Evolutionary conservation across 2,329 filamentous ascomycete genomes (phyloP), one percentile per base, ranked within the genome.

Genomic region (Fusarium mangiferae): DNA sequence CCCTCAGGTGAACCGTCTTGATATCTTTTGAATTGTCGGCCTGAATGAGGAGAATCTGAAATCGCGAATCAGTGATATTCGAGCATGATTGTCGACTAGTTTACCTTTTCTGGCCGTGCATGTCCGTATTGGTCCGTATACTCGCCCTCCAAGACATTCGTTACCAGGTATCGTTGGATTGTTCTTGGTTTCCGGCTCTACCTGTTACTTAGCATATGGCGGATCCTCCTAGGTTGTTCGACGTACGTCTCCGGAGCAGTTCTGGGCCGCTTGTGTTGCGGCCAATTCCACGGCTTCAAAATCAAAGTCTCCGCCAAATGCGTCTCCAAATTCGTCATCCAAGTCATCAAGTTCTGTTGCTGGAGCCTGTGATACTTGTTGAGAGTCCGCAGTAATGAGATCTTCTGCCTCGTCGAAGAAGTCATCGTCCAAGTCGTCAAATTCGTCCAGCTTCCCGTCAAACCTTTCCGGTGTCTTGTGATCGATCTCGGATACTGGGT

Each of bases 161-260:
- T 92, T 77, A 98, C 89, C 72, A 95, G 86, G 84, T 97, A 98
- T 75, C 96, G 92, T 83, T 97, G 94, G 79, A 97, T 97, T 54
- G 92, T 90, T 84, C 90, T 92, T 76, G 88, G 85, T 81, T 91
- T 93, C 80, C 87, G 85, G 81, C 88, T 90, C 92, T 93, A 89
- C 86, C 85, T 82, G 84, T 83, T 80, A 80, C 86, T 95, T 91
- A 95, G 93, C 85, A 87, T 84, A 77, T 80, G 78, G 72, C 72
- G 75, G 66, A 71, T 72, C 61, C 69, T 66, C 70, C 61, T 67
- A 68, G 69, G 70, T 76, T 64, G 54, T 69, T 78, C 75, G 72
- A 84, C 83, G 77, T 85, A 85, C 83, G 80, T 79, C 77, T 79
- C 76, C 77, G 66, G 77, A 75, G 44, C 76, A 70, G 66, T 83